Percentiles rank a stretch among this genome's conserved stretches.
Conservation (phyloP, 2,329 filamentous ascomycete genomes). For the Penicillium sumatraense region DNA sequence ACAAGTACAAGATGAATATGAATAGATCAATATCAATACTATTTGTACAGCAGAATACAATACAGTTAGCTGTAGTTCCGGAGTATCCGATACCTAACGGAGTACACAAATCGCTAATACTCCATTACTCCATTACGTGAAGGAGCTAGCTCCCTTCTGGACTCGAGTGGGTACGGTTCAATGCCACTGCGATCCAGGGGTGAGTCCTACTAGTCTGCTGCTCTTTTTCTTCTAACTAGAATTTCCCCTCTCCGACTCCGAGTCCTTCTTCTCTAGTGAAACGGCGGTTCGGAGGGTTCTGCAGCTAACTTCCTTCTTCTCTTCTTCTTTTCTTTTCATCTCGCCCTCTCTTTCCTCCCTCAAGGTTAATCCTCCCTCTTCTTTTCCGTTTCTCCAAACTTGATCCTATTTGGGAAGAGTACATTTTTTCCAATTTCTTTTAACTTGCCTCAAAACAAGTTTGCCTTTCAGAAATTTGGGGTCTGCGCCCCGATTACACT, state of each 20-base stretch:
- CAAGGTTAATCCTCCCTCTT: too few relatives aligned
- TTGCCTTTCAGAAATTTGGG: not conserved
- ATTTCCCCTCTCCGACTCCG: not conserved
- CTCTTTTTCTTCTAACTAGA: not conserved
- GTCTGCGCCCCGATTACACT: slow-evolving; percentile 20
- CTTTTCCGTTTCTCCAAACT: not conserved
- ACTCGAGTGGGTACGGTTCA: slow-evolving; percentile 29
- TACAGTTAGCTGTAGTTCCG: not conserved
- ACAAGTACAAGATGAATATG: too few relatives aligned
- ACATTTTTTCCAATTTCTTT: slow-evolving; percentile 8
- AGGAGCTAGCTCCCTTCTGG: slow-evolving; percentile 21
- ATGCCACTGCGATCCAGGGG: slow-evolving; percentile 31
- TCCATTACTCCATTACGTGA: slow-evolving; percentile 24
- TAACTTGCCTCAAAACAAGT: not conserved
- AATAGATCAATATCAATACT: not conserved
- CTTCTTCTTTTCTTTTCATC: not conserved
- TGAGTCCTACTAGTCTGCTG: slow-evolving; percentile 16
- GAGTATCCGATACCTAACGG: not conserved
- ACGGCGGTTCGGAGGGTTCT: slow-evolving; percentile 3
- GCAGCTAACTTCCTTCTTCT: slow-evolving; percentile 4
- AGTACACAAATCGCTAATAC: not conserved
- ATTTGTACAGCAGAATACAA: not conserved
- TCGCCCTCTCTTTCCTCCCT: not conserved
- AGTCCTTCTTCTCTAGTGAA: slow-evolving; percentile 4
- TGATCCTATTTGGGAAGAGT: slow-evolving; percentile 11